These are phyloP conservation scores for Chaetomium sp. DNA, from an alignment of 2,329 filamentous ascomycete species.

Conservation along the genomic window DNA sequence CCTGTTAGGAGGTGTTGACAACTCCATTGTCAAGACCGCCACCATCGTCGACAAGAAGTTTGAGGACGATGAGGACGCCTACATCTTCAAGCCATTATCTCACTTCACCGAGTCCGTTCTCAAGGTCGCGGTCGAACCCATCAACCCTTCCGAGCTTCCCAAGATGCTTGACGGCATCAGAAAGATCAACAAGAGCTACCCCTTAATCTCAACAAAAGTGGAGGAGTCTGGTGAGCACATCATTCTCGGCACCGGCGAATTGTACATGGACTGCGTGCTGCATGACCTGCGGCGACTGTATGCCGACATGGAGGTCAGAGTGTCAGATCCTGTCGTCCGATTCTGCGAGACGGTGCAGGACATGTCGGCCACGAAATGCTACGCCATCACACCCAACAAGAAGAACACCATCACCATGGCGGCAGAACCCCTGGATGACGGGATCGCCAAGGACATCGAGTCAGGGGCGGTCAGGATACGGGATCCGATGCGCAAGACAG, in stretches of 20 bases:
- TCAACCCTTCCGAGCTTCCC: slow-evolving; percentile 95
- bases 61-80: slow-evolving; percentile 85
- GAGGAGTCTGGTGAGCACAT: slow-evolving; percentile 98
- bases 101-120: slow-evolving; percentile 98
- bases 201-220: slow-evolving; percentile 92
- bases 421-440: slow-evolving; percentile 91
- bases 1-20: slow-evolving; percentile 89
- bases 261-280: slow-evolving; percentile 99
- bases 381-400: slow-evolving; percentile 96
- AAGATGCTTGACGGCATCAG: slow-evolving; percentile 98
- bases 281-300: slow-evolving; percentile 93
- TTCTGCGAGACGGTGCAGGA: slow-evolving; percentile 99
- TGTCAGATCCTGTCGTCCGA: slow-evolving; percentile 93
- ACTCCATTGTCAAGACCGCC: slow-evolving; percentile 96
- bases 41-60: slow-evolving; percentile 81
- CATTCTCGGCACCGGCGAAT: slow-evolving; percentile 88
- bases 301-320: slow-evolving; percentile 98
- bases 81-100: slow-evolving; percentile 89
- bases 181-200: slow-evolving; percentile 98
- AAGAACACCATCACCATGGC: slow-evolving; percentile 99
- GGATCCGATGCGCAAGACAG: slow-evolving; percentile 88
- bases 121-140: slow-evolving; percentile 96
- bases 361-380: slow-evolving; percentile 96
- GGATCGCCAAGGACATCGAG: slow-evolving; percentile 94
- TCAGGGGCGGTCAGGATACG: slow-evolving; percentile 86